Conservation (phyloP, 164 flowering plant genomes). For the Magnolia kwangsiensis region DNA sequence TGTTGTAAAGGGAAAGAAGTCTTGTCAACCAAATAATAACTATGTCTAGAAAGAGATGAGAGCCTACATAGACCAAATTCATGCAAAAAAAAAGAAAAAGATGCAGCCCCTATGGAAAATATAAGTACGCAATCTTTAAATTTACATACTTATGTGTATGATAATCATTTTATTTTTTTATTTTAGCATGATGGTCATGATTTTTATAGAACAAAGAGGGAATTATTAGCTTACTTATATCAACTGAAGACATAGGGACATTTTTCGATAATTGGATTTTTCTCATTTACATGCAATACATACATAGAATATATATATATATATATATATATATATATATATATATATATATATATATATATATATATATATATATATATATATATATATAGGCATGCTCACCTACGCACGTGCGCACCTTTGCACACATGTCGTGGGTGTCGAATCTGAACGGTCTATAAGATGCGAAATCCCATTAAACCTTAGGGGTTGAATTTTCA, state of each 20-base stretch:
- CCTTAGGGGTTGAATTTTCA: no score
- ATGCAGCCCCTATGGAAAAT: background rate
- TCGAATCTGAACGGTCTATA: no score
- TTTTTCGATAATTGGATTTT: background rate
- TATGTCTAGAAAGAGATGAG: slow-evolving; percentile 38
- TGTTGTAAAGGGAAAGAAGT: background rate
- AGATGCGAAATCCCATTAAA: no score
- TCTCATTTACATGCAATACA: background rate
- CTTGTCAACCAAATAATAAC: slow-evolving; percentile 42
- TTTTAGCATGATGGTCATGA: background rate
- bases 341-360: background rate
- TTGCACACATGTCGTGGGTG: no score
- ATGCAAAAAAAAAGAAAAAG: background rate
- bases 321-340: no score
- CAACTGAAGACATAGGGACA: background rate
- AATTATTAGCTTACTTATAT: background rate
- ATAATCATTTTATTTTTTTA: background rate
- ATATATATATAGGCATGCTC: no score
- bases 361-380: no score
- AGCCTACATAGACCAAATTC: slow-evolving; percentile 19
- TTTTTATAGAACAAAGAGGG: background rate
- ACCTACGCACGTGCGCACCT: no score
- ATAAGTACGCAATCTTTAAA: background rate
- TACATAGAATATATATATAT: no score
- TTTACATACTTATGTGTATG: background rate